Conservation (phyloP, 768 basidiomycete genomes). For the Lyophyllum decastes region DNA sequence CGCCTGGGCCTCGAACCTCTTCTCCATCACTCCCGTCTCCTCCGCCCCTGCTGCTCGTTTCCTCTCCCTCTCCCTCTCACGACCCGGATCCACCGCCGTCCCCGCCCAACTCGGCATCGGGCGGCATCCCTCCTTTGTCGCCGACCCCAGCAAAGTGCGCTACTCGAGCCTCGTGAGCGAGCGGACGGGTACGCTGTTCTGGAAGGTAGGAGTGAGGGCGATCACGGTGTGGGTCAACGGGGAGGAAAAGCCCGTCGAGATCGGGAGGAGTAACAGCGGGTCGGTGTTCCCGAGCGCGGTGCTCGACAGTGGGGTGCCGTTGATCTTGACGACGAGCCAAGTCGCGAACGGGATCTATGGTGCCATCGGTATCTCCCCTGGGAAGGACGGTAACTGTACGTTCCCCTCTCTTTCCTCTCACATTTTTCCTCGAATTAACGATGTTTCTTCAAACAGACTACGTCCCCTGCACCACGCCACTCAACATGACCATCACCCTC, state of each 20-base stretch:
- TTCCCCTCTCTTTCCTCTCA: slow-evolving; percentile 9
- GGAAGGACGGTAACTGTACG: slow-evolving; percentile 65
- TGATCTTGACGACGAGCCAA: slow-evolving; percentile 58
- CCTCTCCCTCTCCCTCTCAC: slow-evolving; percentile 64
- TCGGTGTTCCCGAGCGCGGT: slow-evolving; percentile 58
- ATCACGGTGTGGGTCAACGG: slow-evolving; percentile 65
- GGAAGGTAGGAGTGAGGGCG: slow-evolving; percentile 59
- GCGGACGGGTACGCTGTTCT: slow-evolving; percentile 47
- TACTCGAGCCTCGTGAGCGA: slow-evolving; percentile 51
- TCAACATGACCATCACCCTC: slow-evolving; percentile 73
- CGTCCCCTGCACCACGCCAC: slow-evolving; percentile 66
- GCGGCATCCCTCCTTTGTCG: slow-evolving; percentile 58
- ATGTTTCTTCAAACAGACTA: slow-evolving; percentile 50
- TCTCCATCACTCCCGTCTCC: slow-evolving; percentile 58
- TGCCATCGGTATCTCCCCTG: slow-evolving; percentile 63
- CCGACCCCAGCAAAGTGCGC: slow-evolving; percentile 50
- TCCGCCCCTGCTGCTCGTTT: slow-evolving; percentile 62
- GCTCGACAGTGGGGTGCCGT: slow-evolving; percentile 71
- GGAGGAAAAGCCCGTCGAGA: slow-evolving; percentile 32
- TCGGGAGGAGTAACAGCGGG: slow-evolving; percentile 43
- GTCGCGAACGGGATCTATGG: slow-evolving; percentile 82
- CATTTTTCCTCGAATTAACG: not conserved
- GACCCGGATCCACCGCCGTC: slow-evolving; percentile 60
- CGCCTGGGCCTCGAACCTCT: slow-evolving; percentile 66
- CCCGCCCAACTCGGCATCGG: slow-evolving; percentile 72